Evolutionary conservation across 2,329 filamentous ascomycete genomes (phyloP).

Genomic region (Colletotrichum sp.): DNA sequence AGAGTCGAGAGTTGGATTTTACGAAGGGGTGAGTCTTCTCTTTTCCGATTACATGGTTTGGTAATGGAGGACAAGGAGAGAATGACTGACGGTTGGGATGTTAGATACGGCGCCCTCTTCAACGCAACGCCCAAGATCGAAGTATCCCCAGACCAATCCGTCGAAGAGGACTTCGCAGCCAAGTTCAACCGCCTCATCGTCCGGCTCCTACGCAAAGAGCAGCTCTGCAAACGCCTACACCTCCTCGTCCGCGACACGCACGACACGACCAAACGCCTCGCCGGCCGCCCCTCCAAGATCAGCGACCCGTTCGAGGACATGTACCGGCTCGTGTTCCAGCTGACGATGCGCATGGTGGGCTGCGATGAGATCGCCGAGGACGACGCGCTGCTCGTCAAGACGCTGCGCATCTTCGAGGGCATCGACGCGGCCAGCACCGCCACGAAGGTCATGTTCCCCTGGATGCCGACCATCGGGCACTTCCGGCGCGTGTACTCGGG

Average conservation of each 20-base stretch:
- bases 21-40: conserved; percentile 38
- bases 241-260: conserved; percentile 47
- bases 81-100: neutral
- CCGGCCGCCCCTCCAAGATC: conserved; percentile 22
- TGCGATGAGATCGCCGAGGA: conserved; percentile 58
- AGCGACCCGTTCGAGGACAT: conserved; percentile 60
- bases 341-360: conserved; percentile 63
- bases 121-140: conserved; percentile 30
- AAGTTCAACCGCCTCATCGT: conserved; percentile 34
- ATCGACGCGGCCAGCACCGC: conserved; percentile 50
- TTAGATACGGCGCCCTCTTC: conserved; percentile 34
- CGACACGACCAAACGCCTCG: conserved; percentile 39
- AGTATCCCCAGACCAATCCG: neutral
- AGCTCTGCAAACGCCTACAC: conserved; percentile 41
- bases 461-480: conserved; percentile 49
- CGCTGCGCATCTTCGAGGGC: conserved; percentile 48
- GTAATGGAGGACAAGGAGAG: accelerated
- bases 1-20: conserved; percentile 48
- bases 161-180: conserved; percentile 23
- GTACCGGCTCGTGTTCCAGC: conserved; percentile 56
- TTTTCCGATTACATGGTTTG: neutral
- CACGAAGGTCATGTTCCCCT: conserved; percentile 56
- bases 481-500: conserved; percentile 49
- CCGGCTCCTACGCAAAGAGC: conserved; percentile 41
- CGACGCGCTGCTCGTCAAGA: conserved; percentile 41